Evolutionary conservation across 257 asterid species (phyloP).

Genomic region (Solanum sparsipilum): DNA sequence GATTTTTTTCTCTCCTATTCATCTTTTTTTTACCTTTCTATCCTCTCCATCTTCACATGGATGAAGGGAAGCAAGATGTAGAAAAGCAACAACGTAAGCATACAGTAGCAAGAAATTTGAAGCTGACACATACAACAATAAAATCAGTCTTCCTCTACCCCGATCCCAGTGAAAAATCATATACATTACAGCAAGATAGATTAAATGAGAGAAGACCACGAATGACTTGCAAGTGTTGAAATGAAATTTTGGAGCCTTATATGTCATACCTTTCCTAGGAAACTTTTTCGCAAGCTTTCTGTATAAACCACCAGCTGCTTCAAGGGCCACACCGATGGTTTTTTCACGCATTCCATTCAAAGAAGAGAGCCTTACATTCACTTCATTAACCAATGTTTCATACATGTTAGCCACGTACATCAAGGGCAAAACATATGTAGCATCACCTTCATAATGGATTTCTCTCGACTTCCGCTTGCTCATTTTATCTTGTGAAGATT

Average conservation of each 20-base stretch:
- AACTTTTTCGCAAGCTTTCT: constrained; percentile 87
- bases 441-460: constrained; percentile 73
- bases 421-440: constrained; percentile 76
- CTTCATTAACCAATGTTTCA: constrained; percentile 86
- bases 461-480: constrained; percentile 66
- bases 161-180: not conserved
- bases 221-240: not conserved
- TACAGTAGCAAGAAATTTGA: not conserved
- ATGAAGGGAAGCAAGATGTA: not conserved
- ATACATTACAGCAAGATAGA: not conserved
- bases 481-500: constrained; percentile 42
- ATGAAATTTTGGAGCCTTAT: not conserved
- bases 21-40: not conserved
- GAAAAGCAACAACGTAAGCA: not conserved
- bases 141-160: not conserved
- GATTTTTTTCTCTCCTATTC: not conserved
- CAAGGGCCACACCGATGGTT: constrained; percentile 94
- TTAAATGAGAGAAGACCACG: not conserved
- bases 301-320: constrained; percentile 98
- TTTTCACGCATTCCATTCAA: constrained; percentile 77
- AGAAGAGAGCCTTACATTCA: constrained; percentile 62
- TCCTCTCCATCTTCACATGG: not conserved
- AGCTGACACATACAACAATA: not conserved
- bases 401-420: constrained; percentile 95
- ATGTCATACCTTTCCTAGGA: constrained; percentile 68